Base-by-base conservation (phyloP, 1,139 yeast species). In the Blastobotrys buckinghamii region DNA sequence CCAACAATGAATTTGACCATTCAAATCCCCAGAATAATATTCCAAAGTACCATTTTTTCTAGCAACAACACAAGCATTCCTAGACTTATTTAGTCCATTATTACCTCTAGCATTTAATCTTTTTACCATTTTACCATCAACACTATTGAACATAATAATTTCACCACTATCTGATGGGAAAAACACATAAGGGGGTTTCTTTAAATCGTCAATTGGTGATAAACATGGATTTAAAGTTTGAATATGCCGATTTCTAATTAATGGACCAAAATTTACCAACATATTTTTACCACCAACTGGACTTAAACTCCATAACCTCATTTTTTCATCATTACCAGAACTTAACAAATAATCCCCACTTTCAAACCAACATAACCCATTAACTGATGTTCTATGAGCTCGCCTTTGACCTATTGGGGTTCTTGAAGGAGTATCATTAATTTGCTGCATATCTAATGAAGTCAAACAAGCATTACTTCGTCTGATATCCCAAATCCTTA, bases 131-230 rank as follows among this genome's bases (percentile, higher is more conserved):
- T 79, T 81, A 0, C 95, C 95, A 52, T 81, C 84, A 4, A 73
- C 65, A 0, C 81, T 72, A 24, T 86, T 72, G 56, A 75, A 83
- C 43, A 87, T 74, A 44, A 82, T 75, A 0, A 89, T 67, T 57
- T 88, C 95, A 4, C 95, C 94, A 52, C 76, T 81, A 60, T 89
- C 96, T 0, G 92, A 77, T 3, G 94, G 88, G 57, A 79, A 80
- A 62, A 87, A 69, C 39, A 86, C 64, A 59, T 79, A 75, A 52
- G 80, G 84, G 4, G 8, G 17, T 10, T 6, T 16, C 50, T 75
- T 78, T 19, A 75, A 71, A 30, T 60, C 63, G 6, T 59, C 52
- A 43, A 59, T 44, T 1, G 73, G 69, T 22, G 63, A 55, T 42
- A 77, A 70, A 39, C 69, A 61, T 27, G 74, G 72, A 47, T 68